phyloP scores from a whole-genome alignment of 768 basidiomycete genomes.

The Boletus tomentosulus region DNA sequence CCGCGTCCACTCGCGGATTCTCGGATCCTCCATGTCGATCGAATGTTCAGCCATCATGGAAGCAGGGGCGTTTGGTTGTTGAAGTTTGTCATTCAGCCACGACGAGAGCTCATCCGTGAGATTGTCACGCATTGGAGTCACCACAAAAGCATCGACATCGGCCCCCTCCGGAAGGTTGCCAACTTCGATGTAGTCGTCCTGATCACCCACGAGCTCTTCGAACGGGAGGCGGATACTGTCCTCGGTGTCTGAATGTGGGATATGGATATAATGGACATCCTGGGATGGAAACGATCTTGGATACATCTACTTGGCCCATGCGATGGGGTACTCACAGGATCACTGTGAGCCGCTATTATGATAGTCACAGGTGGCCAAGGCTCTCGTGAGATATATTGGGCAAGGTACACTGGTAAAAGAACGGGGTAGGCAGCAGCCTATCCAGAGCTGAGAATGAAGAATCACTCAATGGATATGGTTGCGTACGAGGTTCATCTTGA shows the following conservation, averaged over 20 bases:
- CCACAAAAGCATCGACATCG: constrained; percentile 14
- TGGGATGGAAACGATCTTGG: constrained; percentile 1
- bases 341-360: constrained; percentile 24
- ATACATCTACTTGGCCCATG: background rate
- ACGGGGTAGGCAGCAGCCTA: constrained; percentile 61
- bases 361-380: constrained; percentile 29
- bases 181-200: constrained; percentile 22
- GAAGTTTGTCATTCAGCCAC: constrained; percentile 28
- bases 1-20: constrained; percentile 39
- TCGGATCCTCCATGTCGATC: constrained; percentile 31
- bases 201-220: constrained; percentile 17
- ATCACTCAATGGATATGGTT: constrained; percentile 1
- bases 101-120: constrained; percentile 34
- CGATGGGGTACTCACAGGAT: constrained; percentile 17
- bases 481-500: constrained; percentile 45
- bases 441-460: constrained; percentile 4
- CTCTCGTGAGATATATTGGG: constrained; percentile 39
- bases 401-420: constrained; percentile 60
- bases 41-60: constrained; percentile 17
- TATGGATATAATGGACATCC: constrained; percentile 28
- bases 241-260: constrained; percentile 16
- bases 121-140: constrained; percentile 20
- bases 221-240: constrained; percentile 20
- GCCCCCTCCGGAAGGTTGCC: constrained; percentile 11
- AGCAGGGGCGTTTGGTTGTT: constrained; percentile 17